A percentile compares a stretch with the other conserved stretches of the same genome.
Evolutionary conservation across 2,329 filamentous ascomycete species (phyloP).

Genomic region (Aspergillus sp.): DNA sequence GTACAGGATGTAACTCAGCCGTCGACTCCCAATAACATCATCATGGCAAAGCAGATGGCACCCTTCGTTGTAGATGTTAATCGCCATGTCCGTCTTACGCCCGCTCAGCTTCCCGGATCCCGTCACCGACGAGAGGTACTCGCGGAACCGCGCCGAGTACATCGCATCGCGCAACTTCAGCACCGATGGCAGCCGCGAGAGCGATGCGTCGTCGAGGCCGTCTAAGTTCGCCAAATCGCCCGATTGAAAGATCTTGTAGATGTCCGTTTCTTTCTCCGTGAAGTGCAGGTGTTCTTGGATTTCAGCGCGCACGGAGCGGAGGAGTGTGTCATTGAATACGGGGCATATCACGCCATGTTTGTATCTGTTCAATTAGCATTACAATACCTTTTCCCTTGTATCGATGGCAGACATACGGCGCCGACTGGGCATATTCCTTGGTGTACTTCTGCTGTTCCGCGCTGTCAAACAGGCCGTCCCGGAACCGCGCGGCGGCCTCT

Average conservation of each 20-base stretch:
- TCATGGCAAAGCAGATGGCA: constrained; percentile 95
- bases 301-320: constrained; percentile 79
- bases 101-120: constrained; percentile 80
- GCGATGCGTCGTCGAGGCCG: constrained; percentile 76
- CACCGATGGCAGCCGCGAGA: constrained; percentile 81
- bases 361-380: constrained; percentile 47
- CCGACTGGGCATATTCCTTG: constrained; percentile 34
- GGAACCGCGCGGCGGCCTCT: constrained; percentile 34
- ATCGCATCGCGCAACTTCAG: constrained; percentile 85
- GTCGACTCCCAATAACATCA: constrained; percentile 94
- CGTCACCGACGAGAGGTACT: constrained; percentile 81
- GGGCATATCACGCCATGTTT: constrained; percentile 83
- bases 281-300: constrained; percentile 87
- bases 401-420: constrained; percentile 28
- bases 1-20: constrained; percentile 95
- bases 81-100: constrained; percentile 96
- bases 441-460: constrained; percentile 36
- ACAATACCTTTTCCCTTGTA: background rate
- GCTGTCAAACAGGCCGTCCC: constrained; percentile 36
- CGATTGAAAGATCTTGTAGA: constrained; percentile 99
- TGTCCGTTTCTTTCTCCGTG: constrained; percentile 97
- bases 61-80: constrained; percentile 95
- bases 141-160: constrained; percentile 81
- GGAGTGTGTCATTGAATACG: constrained; percentile 69
- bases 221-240: constrained; percentile 95